Evolutionary conservation across 164 flowering plant genomes (phyloP).

Genomic region (Aristolochia contorta): DNA sequence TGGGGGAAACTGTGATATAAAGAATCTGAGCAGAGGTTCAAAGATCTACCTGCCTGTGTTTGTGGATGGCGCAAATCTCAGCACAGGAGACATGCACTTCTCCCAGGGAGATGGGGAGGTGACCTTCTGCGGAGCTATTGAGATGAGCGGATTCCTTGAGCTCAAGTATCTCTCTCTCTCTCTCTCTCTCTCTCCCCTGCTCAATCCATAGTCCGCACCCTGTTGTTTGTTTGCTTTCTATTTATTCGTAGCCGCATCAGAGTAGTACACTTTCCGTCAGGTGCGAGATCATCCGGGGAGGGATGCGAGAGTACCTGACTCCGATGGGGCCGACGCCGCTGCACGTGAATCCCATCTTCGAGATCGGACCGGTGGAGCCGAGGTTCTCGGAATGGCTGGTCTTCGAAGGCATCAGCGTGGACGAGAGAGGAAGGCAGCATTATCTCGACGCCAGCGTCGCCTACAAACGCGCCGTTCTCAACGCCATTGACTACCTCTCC

Average conservation of each 20-base stretch:
- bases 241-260: too few species aligned
- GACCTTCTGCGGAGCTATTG: slow-evolving; percentile 95
- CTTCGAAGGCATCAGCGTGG: slow-evolving; percentile 94
- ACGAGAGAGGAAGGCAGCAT: slow-evolving; percentile 89
- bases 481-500: slow-evolving; percentile 86
- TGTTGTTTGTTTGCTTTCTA: too few species aligned
- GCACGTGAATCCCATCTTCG: slow-evolving; percentile 92
- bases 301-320: slow-evolving; percentile 88
- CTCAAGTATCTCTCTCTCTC: slow-evolving; percentile 56
- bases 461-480: slow-evolving; percentile 89
- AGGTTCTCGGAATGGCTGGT: slow-evolving; percentile 97
- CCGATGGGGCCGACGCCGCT: slow-evolving; percentile 97
- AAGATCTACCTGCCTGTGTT: slow-evolving; percentile 90
- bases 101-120: slow-evolving; percentile 97
- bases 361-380: slow-evolving; percentile 90
- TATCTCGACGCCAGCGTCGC: slow-evolving; percentile 86
- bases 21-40: slow-evolving; percentile 88
- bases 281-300: slow-evolving; percentile 81
- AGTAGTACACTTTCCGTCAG: too few species aligned
- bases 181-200: too few species aligned
- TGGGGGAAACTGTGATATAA: slow-evolving; percentile 97
- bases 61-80: slow-evolving; percentile 88
- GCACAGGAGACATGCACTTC: slow-evolving; percentile 97
- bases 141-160: slow-evolving; percentile 95
- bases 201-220: too few species aligned